Evolutionary conservation across 768 basidiomycete species (phyloP).

Genomic region (Asterophora lycoperdoides): DNA sequence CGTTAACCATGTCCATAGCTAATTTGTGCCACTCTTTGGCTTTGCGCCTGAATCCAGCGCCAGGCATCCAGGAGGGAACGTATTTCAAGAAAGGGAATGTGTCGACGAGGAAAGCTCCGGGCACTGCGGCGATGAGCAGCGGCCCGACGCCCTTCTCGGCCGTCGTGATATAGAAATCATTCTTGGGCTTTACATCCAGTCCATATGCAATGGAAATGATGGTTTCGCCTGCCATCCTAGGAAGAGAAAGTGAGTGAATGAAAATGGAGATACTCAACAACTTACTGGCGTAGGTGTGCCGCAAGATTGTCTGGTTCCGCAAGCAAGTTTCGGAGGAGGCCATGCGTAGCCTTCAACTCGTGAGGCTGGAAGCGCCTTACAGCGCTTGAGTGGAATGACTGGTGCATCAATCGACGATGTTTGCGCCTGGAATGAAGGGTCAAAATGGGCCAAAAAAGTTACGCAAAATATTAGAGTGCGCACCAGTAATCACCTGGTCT

Average conservation of each 20-base stretch:
- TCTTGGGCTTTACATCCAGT: slow-evolving; percentile 23
- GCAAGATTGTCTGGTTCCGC: slow-evolving; percentile 16
- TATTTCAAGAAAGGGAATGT: slow-evolving; percentile 26
- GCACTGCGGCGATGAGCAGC: slow-evolving; percentile 22
- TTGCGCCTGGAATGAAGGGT: slow-evolving; percentile 16
- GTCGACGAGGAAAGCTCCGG: slow-evolving; percentile 33
- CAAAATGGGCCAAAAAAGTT: background rate
- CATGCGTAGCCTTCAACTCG: slow-evolving; percentile 18
- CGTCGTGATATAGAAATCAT: slow-evolving; percentile 32
- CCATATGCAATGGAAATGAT: slow-evolving; percentile 33
- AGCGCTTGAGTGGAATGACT: slow-evolving; percentile 18
- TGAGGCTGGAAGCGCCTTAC: slow-evolving; percentile 18
- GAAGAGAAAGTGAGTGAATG: background rate
- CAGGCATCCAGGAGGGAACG: slow-evolving; percentile 34
- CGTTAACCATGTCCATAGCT: slow-evolving; percentile 17
- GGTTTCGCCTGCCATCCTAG: slow-evolving; percentile 21
- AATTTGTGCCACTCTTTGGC: slow-evolving; percentile 25
- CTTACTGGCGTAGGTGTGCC: slow-evolving; percentile 12
- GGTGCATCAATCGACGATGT: slow-evolving; percentile 21
- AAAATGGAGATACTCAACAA: background rate
- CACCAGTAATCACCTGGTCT: slow-evolving; percentile 12
- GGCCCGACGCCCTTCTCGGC: slow-evolving; percentile 27
- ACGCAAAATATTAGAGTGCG: background rate
- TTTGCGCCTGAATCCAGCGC: slow-evolving; percentile 30
- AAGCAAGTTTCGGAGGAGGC: slow-evolving; percentile 21